A percentile compares a stretch with the other conserved stretches of the same genome.
These are phyloP conservation scores for Phialemoniopsis sp. DNA, from an alignment of 2,329 filamentous ascomycete species.

Conservation along the genomic window DNA sequence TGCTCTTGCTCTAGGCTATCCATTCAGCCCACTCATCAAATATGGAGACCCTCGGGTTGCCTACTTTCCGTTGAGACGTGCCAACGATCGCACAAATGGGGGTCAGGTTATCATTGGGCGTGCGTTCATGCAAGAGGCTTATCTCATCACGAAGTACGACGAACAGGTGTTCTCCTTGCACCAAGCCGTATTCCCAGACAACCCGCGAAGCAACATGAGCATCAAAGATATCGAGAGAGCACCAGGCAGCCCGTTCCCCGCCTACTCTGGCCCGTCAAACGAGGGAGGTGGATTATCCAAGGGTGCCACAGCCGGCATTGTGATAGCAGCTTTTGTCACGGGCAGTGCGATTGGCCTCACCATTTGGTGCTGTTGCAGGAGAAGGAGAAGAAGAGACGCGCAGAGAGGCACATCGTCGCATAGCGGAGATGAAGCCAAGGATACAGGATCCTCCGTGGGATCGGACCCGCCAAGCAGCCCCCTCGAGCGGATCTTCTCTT, in stretches of 20 bases:
- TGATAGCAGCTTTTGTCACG: slow-evolving; percentile 32
- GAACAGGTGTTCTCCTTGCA: slow-evolving; percentile 48
- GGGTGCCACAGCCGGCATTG: slow-evolving; percentile 40
- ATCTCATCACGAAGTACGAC: slow-evolving; percentile 54
- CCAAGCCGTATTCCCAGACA: slow-evolving; percentile 47
- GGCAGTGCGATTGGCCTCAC: slow-evolving; percentile 21
- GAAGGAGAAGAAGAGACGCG: slow-evolving; percentile 18
- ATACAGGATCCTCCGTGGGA: slow-evolving; percentile 23
- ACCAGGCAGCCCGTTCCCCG: slow-evolving; percentile 41
- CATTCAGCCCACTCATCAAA: slow-evolving; percentile 38
- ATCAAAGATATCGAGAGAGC: slow-evolving; percentile 37
- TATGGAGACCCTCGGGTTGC: slow-evolving; percentile 41
- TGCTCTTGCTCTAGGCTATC: slow-evolving; percentile 43
- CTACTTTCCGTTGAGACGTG: slow-evolving; percentile 64
- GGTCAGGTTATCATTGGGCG: slow-evolving; percentile 50
- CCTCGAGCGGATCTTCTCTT: slow-evolving; percentile 35
- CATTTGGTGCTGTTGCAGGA: slow-evolving; percentile 24
- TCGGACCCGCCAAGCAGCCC: slow-evolving; percentile 28
- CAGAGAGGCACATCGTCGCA: too few species aligned
- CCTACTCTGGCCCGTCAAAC: slow-evolving; percentile 19
- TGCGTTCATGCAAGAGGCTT: slow-evolving; percentile 67
- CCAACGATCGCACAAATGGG: slow-evolving; percentile 36
- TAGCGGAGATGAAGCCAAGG: slow-evolving; percentile 26
- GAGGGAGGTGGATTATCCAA: slow-evolving; percentile 25
- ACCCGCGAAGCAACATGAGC: slow-evolving; percentile 31